Base-by-base conservation (phyloP, 1,139 yeast species). In the Candida anutae region DNA sequence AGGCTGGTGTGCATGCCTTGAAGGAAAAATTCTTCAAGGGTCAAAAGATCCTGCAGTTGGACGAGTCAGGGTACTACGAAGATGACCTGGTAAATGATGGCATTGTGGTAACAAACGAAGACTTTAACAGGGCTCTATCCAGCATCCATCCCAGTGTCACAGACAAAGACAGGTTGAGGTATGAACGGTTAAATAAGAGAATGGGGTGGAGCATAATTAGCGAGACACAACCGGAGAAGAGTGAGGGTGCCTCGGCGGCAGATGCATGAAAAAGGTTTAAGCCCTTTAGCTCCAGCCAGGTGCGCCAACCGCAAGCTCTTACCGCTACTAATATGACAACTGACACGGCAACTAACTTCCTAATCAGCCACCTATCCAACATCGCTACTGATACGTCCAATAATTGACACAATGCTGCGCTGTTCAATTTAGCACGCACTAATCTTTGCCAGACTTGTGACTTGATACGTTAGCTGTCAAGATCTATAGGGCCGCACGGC, bases 71-170 rank as follows among this genome's bases (percentile, higher is more conserved):
- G 3, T 64, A 49, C 36, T 57, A 58, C 24, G 51, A 53, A 22
- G 58, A 53, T 10, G 53, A 51, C 12, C 35, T 22, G 9, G 33
- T 31, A 6, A 61, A 48, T 16, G 61, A 56, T 17, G 60, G 50
- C 28, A 67, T 84, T 6, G 44, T 54, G 11, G 94, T 90, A 8
- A 70, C 78, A 0, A 53, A 52, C 32, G 66, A 60, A 2, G 94
- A 90, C 51, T 90, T 90, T 43, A 64, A 65, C 24, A 50, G 45
- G 14, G 97, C 98, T 0, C 69, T 90, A 35, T 59, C 61, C 21
- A 74, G 74, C 37, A 84, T 90, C 11, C 77, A 80, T 36, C 97
- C 98, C 1, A 83, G 95, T 53, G 98, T 90, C 3, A 78, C 87
- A 41, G 96, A 87, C 46, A 66, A 65, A 37, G 98, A 90, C 46